phyloP scores from a whole-genome alignment of 2,329 filamentous ascomycete species.

The Fusarium dlaminii region DNA sequence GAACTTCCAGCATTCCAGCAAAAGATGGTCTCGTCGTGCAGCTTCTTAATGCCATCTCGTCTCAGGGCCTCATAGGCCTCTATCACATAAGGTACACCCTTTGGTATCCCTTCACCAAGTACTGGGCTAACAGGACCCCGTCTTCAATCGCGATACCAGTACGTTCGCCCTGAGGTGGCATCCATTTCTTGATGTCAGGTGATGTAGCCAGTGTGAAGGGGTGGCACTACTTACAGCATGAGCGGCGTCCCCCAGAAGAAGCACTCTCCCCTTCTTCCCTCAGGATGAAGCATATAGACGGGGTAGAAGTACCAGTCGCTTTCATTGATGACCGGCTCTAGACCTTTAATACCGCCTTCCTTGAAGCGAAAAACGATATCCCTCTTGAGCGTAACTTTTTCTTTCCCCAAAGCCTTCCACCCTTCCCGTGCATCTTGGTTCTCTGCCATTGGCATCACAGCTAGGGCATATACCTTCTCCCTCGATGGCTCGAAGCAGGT shows the following conservation, averaged over 20 bases:
- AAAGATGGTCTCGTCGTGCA: not conserved
- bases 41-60: not conserved
- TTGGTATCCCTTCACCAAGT: not conserved
- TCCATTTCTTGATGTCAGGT: fast-evolving
- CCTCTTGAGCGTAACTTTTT: fast-evolving
- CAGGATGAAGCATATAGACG: not conserved
- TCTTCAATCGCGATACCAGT: not conserved
- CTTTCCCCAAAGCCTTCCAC: not conserved
- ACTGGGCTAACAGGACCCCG: not conserved
- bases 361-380: fast-evolving
- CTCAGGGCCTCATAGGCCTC: not conserved
- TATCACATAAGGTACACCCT: fast-evolving
- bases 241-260: not conserved
- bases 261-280: not conserved
- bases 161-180: not conserved
- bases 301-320: not conserved
- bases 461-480: not conserved
- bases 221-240: not conserved
- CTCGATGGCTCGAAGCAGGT: fast-evolving
- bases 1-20: not conserved
- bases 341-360: fast-evolving
- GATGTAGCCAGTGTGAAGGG: fast-evolving
- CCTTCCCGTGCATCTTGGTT: not conserved
- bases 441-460: not conserved
- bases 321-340: fast-evolving